Conservation (phyloP, 2,329 filamentous ascomycete genomes). For the Ceratocystiopsis sp. region DNA sequence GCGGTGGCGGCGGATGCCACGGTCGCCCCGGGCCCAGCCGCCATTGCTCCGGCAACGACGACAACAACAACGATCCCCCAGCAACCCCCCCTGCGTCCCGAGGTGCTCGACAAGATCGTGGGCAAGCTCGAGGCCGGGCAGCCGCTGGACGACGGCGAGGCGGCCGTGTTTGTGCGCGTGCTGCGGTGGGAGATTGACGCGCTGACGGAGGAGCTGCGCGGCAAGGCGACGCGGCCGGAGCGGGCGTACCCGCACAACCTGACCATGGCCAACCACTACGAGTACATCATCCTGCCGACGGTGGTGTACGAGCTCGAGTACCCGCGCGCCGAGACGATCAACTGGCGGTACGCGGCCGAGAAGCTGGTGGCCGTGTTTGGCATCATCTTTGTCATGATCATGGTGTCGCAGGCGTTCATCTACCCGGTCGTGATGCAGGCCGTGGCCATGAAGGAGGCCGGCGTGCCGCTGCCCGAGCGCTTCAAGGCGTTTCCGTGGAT, state of each 20-base stretch:
- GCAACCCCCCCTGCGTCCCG: conserved; percentile 23
- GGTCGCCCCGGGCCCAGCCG: no score
- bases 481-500: conserved; percentile 58
- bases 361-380: conserved; percentile 55
- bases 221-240: conserved; percentile 34
- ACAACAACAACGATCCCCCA: conserved; percentile 32
- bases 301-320: conserved; percentile 68
- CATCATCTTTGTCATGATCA: conserved; percentile 61
- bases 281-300: conserved; percentile 60
- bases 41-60: conserved; percentile 43
- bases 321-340: conserved; percentile 47
- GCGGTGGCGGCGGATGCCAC: conserved; percentile 13
- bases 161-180: conserved; percentile 45
- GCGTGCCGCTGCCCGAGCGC: conserved; percentile 41
- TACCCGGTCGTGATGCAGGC: conserved; percentile 58
- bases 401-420: conserved; percentile 59
- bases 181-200: conserved; percentile 50
- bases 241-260: conserved; percentile 53
- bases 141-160: conserved; percentile 43
- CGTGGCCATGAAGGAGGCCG: conserved; percentile 48
- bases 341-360: conserved; percentile 60
- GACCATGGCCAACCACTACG: conserved; percentile 45
- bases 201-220: conserved; percentile 46
- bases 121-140: conserved; percentile 42
- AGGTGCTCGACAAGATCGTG: conserved; percentile 37